Evolutionary conservation across 805 yeast genomes (phyloP).

Genomic region (Danielia reshetovae): DNA sequence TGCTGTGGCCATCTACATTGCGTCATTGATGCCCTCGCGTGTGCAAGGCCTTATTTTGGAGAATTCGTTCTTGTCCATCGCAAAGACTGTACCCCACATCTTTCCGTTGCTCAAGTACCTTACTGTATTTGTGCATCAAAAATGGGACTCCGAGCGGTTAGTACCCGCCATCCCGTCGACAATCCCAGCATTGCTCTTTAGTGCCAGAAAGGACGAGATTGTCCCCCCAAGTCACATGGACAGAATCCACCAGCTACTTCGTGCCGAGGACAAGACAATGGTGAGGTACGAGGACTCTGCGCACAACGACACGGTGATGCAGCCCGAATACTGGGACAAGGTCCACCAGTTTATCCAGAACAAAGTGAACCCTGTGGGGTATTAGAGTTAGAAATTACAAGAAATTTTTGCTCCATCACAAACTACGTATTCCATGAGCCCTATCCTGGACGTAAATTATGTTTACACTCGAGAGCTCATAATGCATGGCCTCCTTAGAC

Average conservation of each 20-base stretch:
- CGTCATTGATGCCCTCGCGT: slow-evolving; percentile 48
- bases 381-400: too few relatives aligned
- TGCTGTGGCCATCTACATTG: slow-evolving; percentile 84
- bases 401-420: neutral
- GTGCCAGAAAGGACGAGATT: slow-evolving; percentile 79
- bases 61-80: slow-evolving; percentile 77
- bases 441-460: slow-evolving; percentile 16
- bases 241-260: slow-evolving; percentile 49
- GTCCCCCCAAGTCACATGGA: slow-evolving; percentile 89
- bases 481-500: slow-evolving; percentile 13
- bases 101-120: slow-evolving; percentile 63
- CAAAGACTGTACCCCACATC: slow-evolving; percentile 67
- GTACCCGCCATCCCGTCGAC: slow-evolving; percentile 49
- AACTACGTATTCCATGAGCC: neutral
- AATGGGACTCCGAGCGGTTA: slow-evolving; percentile 74
- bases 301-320: slow-evolving; percentile 82
- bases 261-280: slow-evolving; percentile 46
- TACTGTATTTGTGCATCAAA: slow-evolving; percentile 64
- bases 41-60: slow-evolving; percentile 72
- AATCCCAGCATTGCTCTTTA: slow-evolving; percentile 66
- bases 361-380: slow-evolving; percentile 40
- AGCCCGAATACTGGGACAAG: slow-evolving; percentile 73
- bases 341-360: slow-evolving; percentile 53
- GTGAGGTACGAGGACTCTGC: slow-evolving; percentile 55
- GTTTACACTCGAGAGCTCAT: too few relatives aligned